Evolutionary conservation across 139 green algal genomes (phyloP), one percentile per base, ranked within the genome.

Genomic region (Chlamydomonas incerta): DNA sequence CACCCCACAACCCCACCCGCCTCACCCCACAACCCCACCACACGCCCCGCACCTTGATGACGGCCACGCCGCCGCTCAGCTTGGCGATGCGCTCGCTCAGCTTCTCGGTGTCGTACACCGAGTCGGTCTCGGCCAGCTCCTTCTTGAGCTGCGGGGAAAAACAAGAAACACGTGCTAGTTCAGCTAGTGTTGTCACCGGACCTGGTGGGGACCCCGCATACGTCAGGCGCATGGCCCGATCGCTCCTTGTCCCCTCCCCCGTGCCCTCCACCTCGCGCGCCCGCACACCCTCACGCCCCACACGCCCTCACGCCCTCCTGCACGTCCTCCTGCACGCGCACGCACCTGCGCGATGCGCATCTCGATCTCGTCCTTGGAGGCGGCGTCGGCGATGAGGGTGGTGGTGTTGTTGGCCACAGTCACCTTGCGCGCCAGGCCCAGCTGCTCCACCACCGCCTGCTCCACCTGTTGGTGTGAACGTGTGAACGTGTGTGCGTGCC

Each of bases 21-120:
- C 41, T 5, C 41, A 5, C 41, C 41, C 29, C 66, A 77, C 65
- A 76, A 50, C 15, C n/a, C 14, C 65, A 29, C 47, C 74, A 8
- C 29, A 0, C 34, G 41, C 52, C 72, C 58, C 86, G 20, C 58
- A 97, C 96, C 95, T 99, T 99, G 94, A 99, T 99, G 67, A 99
- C 97, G 8, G 97, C 97, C 34, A 99, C 97, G 50, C 97, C 97
- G 50, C 97, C 98, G 20, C 92, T 91, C 63, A 99, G 95, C 97
- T 99, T 99, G 83, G 98, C 98, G 75, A 99, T 99, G 90, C 98
- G 96, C 94, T 99, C 98, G 1, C 81, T 93, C 33, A 99, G 96
- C 96, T 99, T 99, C 95, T 99, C 89, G 0, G 95, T 99, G 94
- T 99, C 97, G 87, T 99, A 99, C 68, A 98, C 94, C 13, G 81